These are phyloP conservation scores for Colletotrichum noveboracense DNA, from an alignment of 2,329 filamentous ascomycete genomes.

Conservation along the genomic window DNA sequence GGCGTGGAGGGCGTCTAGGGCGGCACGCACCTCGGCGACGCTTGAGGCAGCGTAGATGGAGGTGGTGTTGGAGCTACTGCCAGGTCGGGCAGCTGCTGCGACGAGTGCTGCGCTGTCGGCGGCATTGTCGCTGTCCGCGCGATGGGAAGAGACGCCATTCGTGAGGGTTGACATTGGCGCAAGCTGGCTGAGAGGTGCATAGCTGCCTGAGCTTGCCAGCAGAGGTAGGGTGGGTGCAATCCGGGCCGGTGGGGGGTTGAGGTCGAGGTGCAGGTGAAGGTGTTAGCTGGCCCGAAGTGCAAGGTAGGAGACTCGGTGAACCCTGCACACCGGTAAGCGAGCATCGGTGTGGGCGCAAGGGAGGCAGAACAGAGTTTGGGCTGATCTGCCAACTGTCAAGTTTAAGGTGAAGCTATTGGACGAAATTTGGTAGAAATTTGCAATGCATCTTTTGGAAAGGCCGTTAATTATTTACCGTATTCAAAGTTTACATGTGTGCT, in stretches of 20 bases:
- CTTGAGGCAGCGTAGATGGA: constrained; percentile 73
- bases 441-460: not conserved
- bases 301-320: constrained; percentile 18
- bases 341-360: constrained; percentile 13
- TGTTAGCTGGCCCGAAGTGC: constrained; percentile 22
- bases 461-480: constrained; percentile 17
- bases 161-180: constrained; percentile 52
- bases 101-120: constrained; percentile 21
- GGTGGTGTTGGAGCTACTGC: constrained; percentile 14
- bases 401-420: not conserved
- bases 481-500: constrained; percentile 13
- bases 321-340: constrained; percentile 21
- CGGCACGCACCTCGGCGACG: constrained; percentile 79
- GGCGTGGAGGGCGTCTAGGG: constrained; percentile 75
- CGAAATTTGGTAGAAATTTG: not conserved
- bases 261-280: constrained; percentile 14
- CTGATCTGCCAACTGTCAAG: constrained; percentile 3
- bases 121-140: constrained; percentile 34
- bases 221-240: constrained; percentile 14
- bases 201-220: constrained; percentile 36
- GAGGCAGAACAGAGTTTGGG: not conserved
- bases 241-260: constrained; percentile 16
- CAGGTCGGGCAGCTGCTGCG: not conserved
- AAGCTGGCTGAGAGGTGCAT: constrained; percentile 46
- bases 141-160: constrained; percentile 47